Base-by-base conservation (phyloP, 2,329 filamentous ascomycete genomes). In the Verticillium albo-atrum region DNA sequence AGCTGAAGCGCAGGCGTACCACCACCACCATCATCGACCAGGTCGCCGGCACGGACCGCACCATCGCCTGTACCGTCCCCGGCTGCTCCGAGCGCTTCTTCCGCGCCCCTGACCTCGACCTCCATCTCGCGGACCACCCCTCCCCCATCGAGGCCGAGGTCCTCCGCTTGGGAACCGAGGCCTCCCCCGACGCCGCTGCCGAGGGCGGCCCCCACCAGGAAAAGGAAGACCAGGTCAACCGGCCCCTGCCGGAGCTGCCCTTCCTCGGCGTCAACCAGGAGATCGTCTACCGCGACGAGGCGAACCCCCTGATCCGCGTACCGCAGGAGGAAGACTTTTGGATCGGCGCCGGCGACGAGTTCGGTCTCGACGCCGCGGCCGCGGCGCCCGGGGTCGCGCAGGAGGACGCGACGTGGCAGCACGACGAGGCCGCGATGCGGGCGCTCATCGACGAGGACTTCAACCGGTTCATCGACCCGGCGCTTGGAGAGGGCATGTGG, bases 61-160 rank as follows among this genome's bases (percentile, higher is more conserved):
- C 74, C 3, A 66, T 84, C 4, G 60, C 68, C 4, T 86, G 83
- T 58, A 68, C 75, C 1, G 63, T 71, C 10, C 53, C 65, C 2
- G 75, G 77, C 17, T 86, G 83, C 61, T 59, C 64, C 6, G 70
- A 76, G 34, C 75, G 72, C 17, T 85, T 85, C 63, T 71, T 76
- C 42, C 79, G 82, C 32, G 76, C 80, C 59, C 75, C 78, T 61
- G 82, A 85, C 57, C 73, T 84, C 10, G 71, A 80, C 51, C 63
- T 71, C 3, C 83, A 86, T 64, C 57, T 82, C 3, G 69, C 71
- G 50, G 65, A 68, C 58, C 72, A 71, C 55, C 68, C 55, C 57
- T 15, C 30, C 28, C 57, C 60, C 37, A 55, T 64, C 50, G 63
- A 64, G 17, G 62, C 63, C 6, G 55, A 58, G 20, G 32, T 64